Base-by-base conservation (phyloP, 1,139 yeast species). In the Hansenula lynferdii region DNA sequence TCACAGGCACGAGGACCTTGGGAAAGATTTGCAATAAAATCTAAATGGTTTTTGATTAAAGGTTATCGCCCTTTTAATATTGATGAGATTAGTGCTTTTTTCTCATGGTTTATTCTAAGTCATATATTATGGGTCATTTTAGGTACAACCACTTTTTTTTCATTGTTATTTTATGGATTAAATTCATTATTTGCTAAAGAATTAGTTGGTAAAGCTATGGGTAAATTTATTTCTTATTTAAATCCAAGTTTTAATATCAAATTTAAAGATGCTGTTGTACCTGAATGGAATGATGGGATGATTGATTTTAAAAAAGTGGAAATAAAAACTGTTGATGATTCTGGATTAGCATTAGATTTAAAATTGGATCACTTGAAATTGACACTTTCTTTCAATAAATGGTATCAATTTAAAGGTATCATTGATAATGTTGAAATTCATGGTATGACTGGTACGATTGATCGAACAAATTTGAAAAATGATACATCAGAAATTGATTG, bases 361-460 rank as follows among this genome's bases (percentile, higher is more conserved):
- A 61, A 61, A 14, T 65, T 81, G 22, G 75, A 79, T 38, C 69
- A 76, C 14, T 62, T 81, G 45, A 77, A 76, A 45, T 53, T 82
- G 30, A 72, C 83, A 0, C 60, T 83, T 18, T 77, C 85, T 2
- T 74, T 83, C 45, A 68, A 70, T 33, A 83, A 83, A 56, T 83
- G 90, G 90, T 69, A 78, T 36, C 74, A 75, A 42, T 82, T 87
- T 0, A 70, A 72, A 35, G 94, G 94, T 0, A 60, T 84, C 23
- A 72, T 83, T 30, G 66, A 80, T 38, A 79, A 78, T 46, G 60
- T 82, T 34, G 82, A 80, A 40, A 64, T 83, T 1, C 70, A 65
- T 38, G 92, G 92, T 0, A 64, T 81, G 56, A 66, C 65, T 24
- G 90, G 89, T 4, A 65, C 67, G 21, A 59, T 78, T 23, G 54